These are phyloP conservation scores for Trypanosoma vivax DNA, from an alignment of 208 protist genomes.

Conservation along the genomic window DNA sequence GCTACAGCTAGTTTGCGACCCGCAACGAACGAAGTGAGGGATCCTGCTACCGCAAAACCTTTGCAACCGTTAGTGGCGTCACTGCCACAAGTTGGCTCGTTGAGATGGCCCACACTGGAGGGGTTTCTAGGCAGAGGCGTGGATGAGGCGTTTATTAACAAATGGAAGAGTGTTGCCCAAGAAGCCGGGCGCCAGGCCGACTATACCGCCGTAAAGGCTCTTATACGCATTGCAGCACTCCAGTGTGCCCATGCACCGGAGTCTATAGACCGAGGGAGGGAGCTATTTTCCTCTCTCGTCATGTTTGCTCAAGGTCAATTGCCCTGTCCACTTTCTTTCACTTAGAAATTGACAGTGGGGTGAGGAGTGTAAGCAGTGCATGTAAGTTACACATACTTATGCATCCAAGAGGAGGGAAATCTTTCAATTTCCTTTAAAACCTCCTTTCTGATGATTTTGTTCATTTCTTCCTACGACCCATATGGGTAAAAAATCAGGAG, in stretches of 20 bases:
- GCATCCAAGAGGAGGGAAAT: not conserved
- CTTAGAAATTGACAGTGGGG: constrained; percentile 4
- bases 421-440: not conserved
- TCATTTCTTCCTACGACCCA: too few species aligned
- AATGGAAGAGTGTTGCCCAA: constrained; percentile 31
- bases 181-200: constrained; percentile 25
- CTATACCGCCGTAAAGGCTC: constrained; percentile 46
- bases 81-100: not conserved
- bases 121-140: constrained; percentile 11
- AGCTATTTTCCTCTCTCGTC: constrained; percentile 9
- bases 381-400: constrained; percentile 4
- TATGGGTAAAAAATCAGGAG: too few species aligned
- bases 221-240: constrained; percentile 30
- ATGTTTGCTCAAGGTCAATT: constrained; percentile 16
- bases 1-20: not conserved
- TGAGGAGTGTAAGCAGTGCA: not conserved
- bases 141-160: constrained; percentile 14
- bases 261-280: not conserved
- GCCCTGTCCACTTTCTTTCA: constrained; percentile 15
- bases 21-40: too few species aligned
- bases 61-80: not conserved
- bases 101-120: constrained; percentile 1
- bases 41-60: too few species aligned
- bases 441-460: too few species aligned
- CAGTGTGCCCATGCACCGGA: not conserved